Base-by-base conservation (phyloP, 1,284 basidiomycete species). In the Naganishia liquefaciens region DNA sequence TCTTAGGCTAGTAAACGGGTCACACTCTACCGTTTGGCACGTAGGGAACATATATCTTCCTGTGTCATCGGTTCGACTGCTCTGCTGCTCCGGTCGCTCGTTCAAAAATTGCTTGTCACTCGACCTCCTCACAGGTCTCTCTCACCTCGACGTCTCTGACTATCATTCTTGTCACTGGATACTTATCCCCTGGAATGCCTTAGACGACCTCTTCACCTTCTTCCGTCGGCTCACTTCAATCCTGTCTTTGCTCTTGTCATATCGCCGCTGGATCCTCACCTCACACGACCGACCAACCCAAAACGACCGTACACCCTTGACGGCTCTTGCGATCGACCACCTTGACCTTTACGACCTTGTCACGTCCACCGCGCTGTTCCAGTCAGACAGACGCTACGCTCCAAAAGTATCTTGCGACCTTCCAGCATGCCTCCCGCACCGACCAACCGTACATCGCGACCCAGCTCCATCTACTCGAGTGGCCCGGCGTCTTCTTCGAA, bases 341-440 rank as follows among this genome's bases (percentile, higher is more conserved):
- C 37, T 23, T 28, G 46, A 46, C 30, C 17, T 47, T 40, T 42
- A 47, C 55, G 50, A 51, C 57, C 23, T 44, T 43, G 23, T 39
- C 28, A 60, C 57, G 55, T 17, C 43, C 33, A 37, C 6, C 44
- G 33, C 49, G 39, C 50, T 47, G 40, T 25, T 15, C 28, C 27
- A 10, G 17, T 43, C 37, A 28, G 33, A 47, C 44, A 63, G 52
- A 28, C 50, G 53, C 44, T 21, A 53, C 62, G 53, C 33, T n/a
- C 49, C 27, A 30, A 43, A 40, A 46, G 46, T 50, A 50, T 54
- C 52, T 15, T n/a, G 49, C 37, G 19, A n/a, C 44, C 37, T 27
- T 28, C 40, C 67, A 69, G 27, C 63, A 77, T 77, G 76, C 75
- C 76, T 42, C 70, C 74, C 60, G 73, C 70, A 17, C 72, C 76